Conservation (phyloP, 208 protist genomes). For the Naegleria lovaniensis region DNA sequence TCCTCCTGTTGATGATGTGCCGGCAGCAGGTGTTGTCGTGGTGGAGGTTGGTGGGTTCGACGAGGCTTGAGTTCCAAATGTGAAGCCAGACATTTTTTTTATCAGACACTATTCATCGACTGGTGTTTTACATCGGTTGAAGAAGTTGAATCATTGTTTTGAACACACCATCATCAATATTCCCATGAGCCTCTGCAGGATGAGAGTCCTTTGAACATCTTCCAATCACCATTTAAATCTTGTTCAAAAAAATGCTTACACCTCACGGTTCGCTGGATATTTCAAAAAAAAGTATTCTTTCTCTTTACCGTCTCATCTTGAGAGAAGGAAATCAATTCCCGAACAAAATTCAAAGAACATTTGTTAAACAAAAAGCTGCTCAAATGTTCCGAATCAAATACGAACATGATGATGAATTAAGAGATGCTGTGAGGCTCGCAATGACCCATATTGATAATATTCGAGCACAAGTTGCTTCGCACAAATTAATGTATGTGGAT, state of each 20-base stretch:
- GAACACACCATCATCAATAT: too few relatives aligned
- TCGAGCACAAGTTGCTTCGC: not conserved
- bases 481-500: not conserved
- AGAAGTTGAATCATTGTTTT: too few relatives aligned
- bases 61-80: not conserved
- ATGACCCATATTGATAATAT: not conserved
- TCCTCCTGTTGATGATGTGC: not conserved
- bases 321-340: not conserved
- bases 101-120: too few relatives aligned
- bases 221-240: too few relatives aligned
- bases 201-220: too few relatives aligned
- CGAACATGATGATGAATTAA: not conserved
- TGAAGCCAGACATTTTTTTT: not conserved
- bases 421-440: not conserved
- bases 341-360: not conserved
- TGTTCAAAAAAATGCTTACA: constrained; percentile 41
- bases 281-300: constrained; percentile 56
- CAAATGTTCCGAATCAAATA: not conserved
- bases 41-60: not conserved
- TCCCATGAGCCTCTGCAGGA: too few relatives aligned
- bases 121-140: too few relatives aligned
- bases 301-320: not conserved
- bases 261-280: constrained; percentile 64
- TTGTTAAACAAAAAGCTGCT: not conserved
- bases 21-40: not conserved